Conservation (phyloP, 208 protist species). For the Trypanosomatidae sp. region DNA sequence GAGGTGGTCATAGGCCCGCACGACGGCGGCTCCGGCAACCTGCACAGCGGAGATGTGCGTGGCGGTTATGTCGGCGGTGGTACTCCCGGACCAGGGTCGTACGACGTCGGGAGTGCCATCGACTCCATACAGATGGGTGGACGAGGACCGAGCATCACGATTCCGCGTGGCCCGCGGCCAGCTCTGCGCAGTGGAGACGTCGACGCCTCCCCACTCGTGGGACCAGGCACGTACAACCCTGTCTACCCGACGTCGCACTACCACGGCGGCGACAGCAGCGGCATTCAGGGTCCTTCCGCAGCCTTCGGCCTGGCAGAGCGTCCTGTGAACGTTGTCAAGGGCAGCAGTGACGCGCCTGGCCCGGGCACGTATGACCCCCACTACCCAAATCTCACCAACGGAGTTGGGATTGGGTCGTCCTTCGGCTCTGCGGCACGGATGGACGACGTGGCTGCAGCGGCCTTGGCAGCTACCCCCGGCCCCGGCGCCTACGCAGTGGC, state of each 20-base stretch:
- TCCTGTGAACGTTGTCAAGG: conserved; percentile 1
- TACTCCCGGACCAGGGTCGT: conserved; percentile 25
- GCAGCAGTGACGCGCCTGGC: conserved; percentile 10
- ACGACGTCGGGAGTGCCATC: conserved; percentile 12
- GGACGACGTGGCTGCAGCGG: not conserved
- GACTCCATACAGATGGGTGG: not conserved
- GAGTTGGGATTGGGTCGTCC: not conserved
- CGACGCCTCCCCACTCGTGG: conserved; percentile 23
- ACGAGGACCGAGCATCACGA: conserved; percentile 16
- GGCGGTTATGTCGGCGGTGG: not conserved
- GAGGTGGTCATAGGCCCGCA: not conserved
- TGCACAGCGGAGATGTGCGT: not conserved
- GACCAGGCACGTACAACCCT: conserved; percentile 25
- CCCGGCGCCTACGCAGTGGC: conserved; percentile 25
- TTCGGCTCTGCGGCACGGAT: conserved; percentile 10
- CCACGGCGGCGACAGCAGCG: not conserved
- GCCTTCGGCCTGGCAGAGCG: conserved; percentile 7
- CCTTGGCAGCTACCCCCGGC: conserved; percentile 5
- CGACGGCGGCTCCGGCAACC: too few relatives aligned
- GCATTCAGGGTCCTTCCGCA: not conserved
- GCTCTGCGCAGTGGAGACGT: conserved; percentile 19
- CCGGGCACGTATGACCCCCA: conserved; percentile 19
- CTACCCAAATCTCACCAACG: not conserved
- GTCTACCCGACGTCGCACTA: not conserved
- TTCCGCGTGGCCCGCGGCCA: conserved; percentile 23